Base-by-base conservation (phyloP, 208 protist genomes). In the Acanthamoeba comandoni region DNA sequence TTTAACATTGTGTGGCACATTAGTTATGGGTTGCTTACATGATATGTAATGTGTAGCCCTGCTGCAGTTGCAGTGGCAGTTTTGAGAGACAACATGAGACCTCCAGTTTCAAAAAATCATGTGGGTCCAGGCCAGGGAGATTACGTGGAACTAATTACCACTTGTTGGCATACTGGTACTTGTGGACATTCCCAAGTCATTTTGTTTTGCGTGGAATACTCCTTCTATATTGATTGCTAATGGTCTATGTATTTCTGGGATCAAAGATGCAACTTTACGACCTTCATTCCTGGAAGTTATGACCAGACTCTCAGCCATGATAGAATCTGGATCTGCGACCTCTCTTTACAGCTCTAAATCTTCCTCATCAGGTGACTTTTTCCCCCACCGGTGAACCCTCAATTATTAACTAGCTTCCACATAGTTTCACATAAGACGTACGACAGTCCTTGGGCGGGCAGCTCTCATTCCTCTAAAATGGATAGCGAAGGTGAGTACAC, bases 241-340 rank as follows among this genome's bases (percentile, higher is more conserved):
- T 43, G 35, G 35, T 43, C 5, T 43, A 5, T 43, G 2, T 43
- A 43, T 43, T 43, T 43, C 35, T 43, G 35, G 35, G 35, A 43
- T 7, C 35, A 24, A 65, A 39, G 77, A 86, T 22, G 26, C 77
- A 9, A 13, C 52, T 9, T 9, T 86, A 2, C 49, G 77, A 9
- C 77, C 77, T 15, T 64, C 82, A 11, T 89, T 89, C 62, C 62
- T 89, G 26, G 82, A 89, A 48, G 60, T 89, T 64, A 89, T 89
- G 82, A 89, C 82, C 19, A n/a, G 82, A 2, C 82, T 89, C 48
- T 29, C 49, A 24, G 12, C 49, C 53, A 58, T 69, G 7, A 58
- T 86, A 0, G 53, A 11, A 9, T 7, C 77, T 7, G 60, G 55
- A 9, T 39, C 77, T 9, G 49, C 77, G 13, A 80, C 51, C 71